phyloP scores from a whole-genome alignment of 768 basidiomycete genomes.

The Leccinum olivaceopallidum region DNA sequence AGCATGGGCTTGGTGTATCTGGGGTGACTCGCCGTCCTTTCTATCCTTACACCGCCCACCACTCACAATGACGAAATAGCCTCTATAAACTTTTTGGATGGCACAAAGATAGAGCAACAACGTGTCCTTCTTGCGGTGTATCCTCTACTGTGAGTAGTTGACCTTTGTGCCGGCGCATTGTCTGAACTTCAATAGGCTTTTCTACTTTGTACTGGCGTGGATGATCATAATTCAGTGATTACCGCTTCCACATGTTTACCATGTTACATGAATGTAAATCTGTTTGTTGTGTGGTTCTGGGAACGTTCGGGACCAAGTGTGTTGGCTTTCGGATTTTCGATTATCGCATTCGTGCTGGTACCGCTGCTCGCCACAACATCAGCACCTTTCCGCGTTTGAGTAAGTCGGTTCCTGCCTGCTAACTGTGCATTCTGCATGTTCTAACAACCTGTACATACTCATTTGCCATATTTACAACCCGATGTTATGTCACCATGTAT shows the following conservation, averaged over 20 bases:
- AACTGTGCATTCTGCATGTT: neutral
- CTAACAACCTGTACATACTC: neutral
- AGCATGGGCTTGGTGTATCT: slow-evolving; percentile 96
- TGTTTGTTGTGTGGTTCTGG: slow-evolving; percentile 4
- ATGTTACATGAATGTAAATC: slow-evolving; percentile 18
- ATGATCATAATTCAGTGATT: slow-evolving; percentile 90
- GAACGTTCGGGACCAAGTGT: neutral
- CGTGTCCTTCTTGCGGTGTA: slow-evolving; percentile 93
- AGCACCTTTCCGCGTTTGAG: neutral
- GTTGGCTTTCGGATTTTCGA: neutral
- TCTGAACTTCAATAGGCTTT: slow-evolving; percentile 53
- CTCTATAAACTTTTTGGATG: slow-evolving; percentile 93
- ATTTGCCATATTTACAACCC: too few species aligned
- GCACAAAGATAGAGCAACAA: slow-evolving; percentile 90
- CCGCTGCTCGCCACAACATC: neutral
- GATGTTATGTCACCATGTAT: neutral
- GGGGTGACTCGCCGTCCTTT: slow-evolving; percentile 59
- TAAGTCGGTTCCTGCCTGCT: neutral
- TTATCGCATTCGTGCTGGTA: neutral
- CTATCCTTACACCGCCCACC: neutral
- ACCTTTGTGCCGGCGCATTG: neutral
- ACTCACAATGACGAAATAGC: slow-evolving; percentile 45
- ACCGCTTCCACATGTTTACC: neutral
- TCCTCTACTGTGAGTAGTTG: slow-evolving; percentile 75
- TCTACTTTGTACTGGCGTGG: slow-evolving; percentile 95